phyloP scores from a whole-genome alignment of 305 asterid species.

The Lippia alba region DNA sequence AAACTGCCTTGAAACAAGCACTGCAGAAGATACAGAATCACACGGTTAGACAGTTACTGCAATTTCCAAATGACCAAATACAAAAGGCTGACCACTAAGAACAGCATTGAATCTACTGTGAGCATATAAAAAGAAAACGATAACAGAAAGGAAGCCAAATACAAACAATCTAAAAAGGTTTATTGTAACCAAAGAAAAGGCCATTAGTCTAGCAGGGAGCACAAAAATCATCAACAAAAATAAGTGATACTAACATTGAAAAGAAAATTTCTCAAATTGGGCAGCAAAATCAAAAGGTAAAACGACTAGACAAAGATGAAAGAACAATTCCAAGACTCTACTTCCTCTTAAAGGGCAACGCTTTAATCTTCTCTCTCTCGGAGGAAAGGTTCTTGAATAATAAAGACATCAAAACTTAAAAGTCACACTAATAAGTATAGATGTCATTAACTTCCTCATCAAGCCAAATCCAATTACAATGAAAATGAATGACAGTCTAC shows the following conservation, averaged over 20 bases:
- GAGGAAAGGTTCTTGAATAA: neutral
- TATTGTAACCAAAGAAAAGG: too few relatives aligned
- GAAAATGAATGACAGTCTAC: neutral
- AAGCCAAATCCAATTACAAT: neutral
- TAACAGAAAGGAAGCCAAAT: neutral
- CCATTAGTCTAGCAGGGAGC: neutral
- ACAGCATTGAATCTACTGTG: neutral
- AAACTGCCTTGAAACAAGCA: conserved; percentile 76
- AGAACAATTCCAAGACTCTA: too few relatives aligned
- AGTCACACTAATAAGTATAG: neutral
- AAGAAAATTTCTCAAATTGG: neutral
- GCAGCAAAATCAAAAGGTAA: neutral
- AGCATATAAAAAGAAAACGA: neutral
- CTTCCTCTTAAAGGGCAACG: too few relatives aligned
- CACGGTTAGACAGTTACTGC: conserved; percentile 26
- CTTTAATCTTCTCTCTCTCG: too few relatives aligned
- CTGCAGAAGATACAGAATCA: conserved; percentile 47
- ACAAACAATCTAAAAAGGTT: neutral
- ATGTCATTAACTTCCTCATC: neutral
- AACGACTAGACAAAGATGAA: too few relatives aligned
- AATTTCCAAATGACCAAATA: neutral
- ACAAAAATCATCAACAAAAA: neutral
- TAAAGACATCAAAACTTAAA: neutral
- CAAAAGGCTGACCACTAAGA: neutral
- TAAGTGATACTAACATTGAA: neutral